A percentile compares a stretch with the other conserved stretches of the same genome.
Conservation (phyloP, 169 alveolate genomes). For the Plasmodium berghei region DNA sequence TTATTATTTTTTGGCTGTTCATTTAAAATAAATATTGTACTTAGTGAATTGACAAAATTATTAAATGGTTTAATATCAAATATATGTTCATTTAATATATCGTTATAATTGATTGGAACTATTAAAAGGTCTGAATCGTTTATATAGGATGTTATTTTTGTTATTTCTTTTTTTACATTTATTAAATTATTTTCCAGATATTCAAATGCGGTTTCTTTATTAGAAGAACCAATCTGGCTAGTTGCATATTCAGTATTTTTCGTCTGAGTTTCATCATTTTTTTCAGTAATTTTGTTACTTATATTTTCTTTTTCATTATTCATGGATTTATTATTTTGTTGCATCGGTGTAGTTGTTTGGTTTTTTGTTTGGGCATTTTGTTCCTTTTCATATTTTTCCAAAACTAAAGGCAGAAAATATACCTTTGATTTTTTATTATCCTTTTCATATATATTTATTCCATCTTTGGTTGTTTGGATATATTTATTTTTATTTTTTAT, state of each 20-base stretch:
- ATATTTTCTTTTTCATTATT: background rate
- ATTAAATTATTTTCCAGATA: slow-evolving; percentile 39
- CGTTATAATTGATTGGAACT: slow-evolving; percentile 63
- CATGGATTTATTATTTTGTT: background rate
- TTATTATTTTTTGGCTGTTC: slow-evolving; percentile 2
- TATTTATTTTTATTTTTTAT: slow-evolving; percentile 31
- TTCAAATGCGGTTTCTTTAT: slow-evolving; percentile 26
- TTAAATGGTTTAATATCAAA: slow-evolving; percentile 31
- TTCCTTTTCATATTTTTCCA: background rate
- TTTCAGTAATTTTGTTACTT: background rate
- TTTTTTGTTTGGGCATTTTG: background rate
- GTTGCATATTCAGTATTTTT: background rate
- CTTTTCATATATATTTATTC: slow-evolving; percentile 36
- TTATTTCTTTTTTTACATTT: slow-evolving; percentile 10
- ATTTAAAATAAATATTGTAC: background rate
- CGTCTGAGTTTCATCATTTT: background rate
- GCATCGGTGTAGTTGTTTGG: background rate
- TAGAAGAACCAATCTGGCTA: no score
- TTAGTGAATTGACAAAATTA: slow-evolving; percentile 27
- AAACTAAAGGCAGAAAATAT: slow-evolving; percentile 53
- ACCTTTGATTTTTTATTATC: slow-evolving; percentile 32
- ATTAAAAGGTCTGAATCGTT: slow-evolving; percentile 19
- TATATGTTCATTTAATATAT: slow-evolving; percentile 51
- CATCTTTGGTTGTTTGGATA: slow-evolving; percentile 9
- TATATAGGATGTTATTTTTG: slow-evolving; percentile 7